phyloP scores from a whole-genome alignment of 2,329 filamentous ascomycete species.

The Pestalotiopsis sp. region DNA sequence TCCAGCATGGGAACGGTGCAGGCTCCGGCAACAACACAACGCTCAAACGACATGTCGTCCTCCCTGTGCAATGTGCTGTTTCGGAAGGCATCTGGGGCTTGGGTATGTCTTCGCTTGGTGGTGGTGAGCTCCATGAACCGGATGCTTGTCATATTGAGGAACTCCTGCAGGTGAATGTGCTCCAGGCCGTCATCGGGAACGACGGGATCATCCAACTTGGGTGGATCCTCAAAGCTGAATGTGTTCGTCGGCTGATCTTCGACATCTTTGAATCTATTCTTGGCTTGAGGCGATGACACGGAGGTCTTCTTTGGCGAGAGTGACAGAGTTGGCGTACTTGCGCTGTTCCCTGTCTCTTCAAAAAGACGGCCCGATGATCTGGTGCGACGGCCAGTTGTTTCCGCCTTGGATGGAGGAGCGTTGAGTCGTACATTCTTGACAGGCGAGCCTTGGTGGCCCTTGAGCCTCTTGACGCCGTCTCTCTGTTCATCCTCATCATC shows the following conservation, averaged over 20 bases:
- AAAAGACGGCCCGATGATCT: conserved; percentile 51
- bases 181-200: conserved; percentile 57
- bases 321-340: conserved; percentile 43
- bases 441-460: conserved; percentile 72
- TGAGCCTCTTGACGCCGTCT: conserved; percentile 69
- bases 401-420: conserved; percentile 68
- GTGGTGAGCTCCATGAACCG: conserved; percentile 99
- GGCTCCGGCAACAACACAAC: conserved; percentile 83
- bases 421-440: conserved; percentile 75
- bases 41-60: conserved; percentile 66
- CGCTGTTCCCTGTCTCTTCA: conserved; percentile 38
- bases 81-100: conserved; percentile 56
- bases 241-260: conserved; percentile 47
- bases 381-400: conserved; percentile 62
- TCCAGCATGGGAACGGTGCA: conserved; percentile 93
- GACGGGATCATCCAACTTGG: conserved; percentile 42
- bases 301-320: conserved; percentile 50
- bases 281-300: conserved; percentile 58
- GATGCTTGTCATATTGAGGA: conserved; percentile 93
- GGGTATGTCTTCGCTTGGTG: conserved; percentile 87
- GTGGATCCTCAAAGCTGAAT: conserved; percentile 45
- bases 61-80: conserved; percentile 44
- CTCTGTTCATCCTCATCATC: conserved; percentile 61
- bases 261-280: conserved; percentile 57
- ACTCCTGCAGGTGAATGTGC: conserved; percentile 83